Evolutionary conservation across 2,329 filamentous ascomycete species (phyloP).

Genomic region (Rachicladosporium sp.): DNA sequence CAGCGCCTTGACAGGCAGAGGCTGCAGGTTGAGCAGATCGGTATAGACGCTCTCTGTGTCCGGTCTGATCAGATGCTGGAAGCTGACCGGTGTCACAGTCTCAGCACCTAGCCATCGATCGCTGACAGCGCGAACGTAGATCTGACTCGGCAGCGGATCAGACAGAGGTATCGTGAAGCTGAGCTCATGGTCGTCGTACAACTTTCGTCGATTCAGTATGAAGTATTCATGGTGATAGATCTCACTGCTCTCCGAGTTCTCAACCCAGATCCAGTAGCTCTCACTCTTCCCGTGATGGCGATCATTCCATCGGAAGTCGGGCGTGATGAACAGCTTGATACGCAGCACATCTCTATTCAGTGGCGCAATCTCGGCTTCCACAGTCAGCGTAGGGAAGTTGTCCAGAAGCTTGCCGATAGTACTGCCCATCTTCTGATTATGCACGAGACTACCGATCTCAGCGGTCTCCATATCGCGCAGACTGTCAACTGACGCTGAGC

Average conservation of each 20-base stretch:
- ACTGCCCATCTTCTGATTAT: slow-evolving; percentile 77
- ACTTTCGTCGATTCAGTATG: slow-evolving; percentile 76
- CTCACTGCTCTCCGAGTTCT: slow-evolving; percentile 93
- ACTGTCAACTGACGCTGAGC: slow-evolving; percentile 60
- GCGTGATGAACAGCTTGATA: slow-evolving; percentile 74
- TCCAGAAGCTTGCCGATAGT: slow-evolving; percentile 70
- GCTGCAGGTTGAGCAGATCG: slow-evolving; percentile 81
- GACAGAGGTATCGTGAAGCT: slow-evolving; percentile 95
- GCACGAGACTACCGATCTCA: slow-evolving; percentile 82
- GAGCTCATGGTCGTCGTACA: slow-evolving; percentile 92
- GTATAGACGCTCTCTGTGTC: slow-evolving; percentile 98
- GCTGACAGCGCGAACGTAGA: slow-evolving; percentile 88
- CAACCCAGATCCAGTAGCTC: slow-evolving; percentile 97
- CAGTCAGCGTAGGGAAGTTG: slow-evolving; percentile 81
- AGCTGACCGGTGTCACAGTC: slow-evolving; percentile 88
- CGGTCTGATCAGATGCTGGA: slow-evolving; percentile 92
- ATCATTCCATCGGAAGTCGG: slow-evolving; percentile 92
- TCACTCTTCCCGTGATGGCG: slow-evolving; percentile 86
- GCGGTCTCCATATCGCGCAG: slow-evolving; percentile 86
- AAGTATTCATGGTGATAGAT: slow-evolving; percentile 98
- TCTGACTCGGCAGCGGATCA: slow-evolving; percentile 86
- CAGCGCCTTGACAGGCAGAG: slow-evolving; percentile 71
- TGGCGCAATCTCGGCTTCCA: slow-evolving; percentile 91
- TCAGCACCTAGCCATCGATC: slow-evolving; percentile 95
- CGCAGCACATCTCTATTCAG: slow-evolving; percentile 87